These are phyloP conservation scores for Wallacemonas rigidus DNA, from an alignment of 208 protist species.

Conservation along the genomic window DNA sequence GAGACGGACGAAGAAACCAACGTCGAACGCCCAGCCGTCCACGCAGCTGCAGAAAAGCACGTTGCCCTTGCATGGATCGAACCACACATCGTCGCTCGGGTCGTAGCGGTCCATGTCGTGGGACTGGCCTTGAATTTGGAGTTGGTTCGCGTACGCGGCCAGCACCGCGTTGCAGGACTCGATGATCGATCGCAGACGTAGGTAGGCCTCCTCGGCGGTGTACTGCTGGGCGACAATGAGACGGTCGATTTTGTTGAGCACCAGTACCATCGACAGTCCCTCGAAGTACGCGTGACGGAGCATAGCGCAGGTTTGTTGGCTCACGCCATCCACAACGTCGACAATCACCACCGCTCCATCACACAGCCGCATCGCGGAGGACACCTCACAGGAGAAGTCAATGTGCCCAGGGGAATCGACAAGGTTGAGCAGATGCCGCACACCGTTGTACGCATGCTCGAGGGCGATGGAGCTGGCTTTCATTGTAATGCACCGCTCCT, in stretches of 20 bases:
- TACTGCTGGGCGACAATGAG: constrained; percentile 94
- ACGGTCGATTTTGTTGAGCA: constrained; percentile 99
- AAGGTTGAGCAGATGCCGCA: constrained; percentile 95
- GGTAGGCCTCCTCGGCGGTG: constrained; percentile 89
- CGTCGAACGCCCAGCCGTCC: constrained; percentile 92
- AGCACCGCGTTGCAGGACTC: constrained; percentile 94
- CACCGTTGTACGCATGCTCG: constrained; percentile 59
- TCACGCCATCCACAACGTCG: constrained; percentile 98
- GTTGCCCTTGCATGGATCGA: constrained; percentile 96
- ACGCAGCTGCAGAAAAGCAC: constrained; percentile 97
- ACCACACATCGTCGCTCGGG: constrained; percentile 93
- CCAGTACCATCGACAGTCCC: constrained; percentile 94
- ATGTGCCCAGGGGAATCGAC: constrained; percentile 99
- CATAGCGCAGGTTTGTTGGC: constrained; percentile 94
- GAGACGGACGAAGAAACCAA: constrained; percentile 90
- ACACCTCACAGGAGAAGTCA: constrained; percentile 98
- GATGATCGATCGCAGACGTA: constrained; percentile 93
- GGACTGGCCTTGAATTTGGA: constrained; percentile 84
- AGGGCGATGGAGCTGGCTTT: constrained; percentile 98
- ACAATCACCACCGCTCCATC: constrained; percentile 98
- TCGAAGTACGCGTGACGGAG: constrained; percentile 96
- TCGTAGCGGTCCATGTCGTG: constrained; percentile 79
- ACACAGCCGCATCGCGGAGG: constrained; percentile 96
- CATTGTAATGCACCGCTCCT: constrained; percentile 99
- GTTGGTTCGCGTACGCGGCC: constrained; percentile 78